Evolutionary conservation across 306 rosid species (phyloP), one percentile per base, ranked within the genome.

Genomic region (Urtica urens): DNA sequence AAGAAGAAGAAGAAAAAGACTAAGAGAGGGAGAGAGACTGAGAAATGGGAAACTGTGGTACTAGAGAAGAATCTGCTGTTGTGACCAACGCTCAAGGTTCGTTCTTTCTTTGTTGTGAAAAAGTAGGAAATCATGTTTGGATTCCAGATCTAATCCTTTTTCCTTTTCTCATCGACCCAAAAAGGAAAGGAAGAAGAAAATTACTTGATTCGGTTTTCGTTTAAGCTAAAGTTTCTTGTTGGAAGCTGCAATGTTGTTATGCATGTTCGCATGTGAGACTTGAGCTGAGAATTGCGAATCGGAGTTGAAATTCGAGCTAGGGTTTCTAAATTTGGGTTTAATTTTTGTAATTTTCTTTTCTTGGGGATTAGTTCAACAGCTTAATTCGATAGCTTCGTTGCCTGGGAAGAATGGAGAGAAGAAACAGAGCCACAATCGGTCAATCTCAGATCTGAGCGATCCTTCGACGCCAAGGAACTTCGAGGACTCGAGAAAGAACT

Each of bases 11-110:
- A 48, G 53, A 49, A n/a, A 12, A 28, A 46, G 30, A 10, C 6
- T 20, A n/a, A n/a, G n/a, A n/a, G n/a, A n/a, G n/a, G n/a, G n/a
- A n/a, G n/a, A n/a, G n/a, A n/a, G n/a, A n/a, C n/a, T n/a, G n/a
- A n/a, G n/a, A 48, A 26, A 92, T 92, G 99, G 99, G 99, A 19
- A 92, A 92, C 65, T 86, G 99, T 49, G 96, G 99, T 25, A 92
- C 99, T 29, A 68, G 99, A 65, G 96, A 85, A 62, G 99, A 92
- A 74, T 75, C 96, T 15, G 93, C 99, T 7, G 99, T 92, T 6
- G 81, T 92, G 25, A 67, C 99, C 72, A 78, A 75, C 62, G 99
- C 88, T 60, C 99, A 92, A 82, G 99, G 99, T 88, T 6, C 21
- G 40, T 1, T 28, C 9, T 14, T 2, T 27, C 26, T 23, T 11